Conservation (phyloP, 208 protist genomes). For the Trypanosoma cruzi region DNA sequence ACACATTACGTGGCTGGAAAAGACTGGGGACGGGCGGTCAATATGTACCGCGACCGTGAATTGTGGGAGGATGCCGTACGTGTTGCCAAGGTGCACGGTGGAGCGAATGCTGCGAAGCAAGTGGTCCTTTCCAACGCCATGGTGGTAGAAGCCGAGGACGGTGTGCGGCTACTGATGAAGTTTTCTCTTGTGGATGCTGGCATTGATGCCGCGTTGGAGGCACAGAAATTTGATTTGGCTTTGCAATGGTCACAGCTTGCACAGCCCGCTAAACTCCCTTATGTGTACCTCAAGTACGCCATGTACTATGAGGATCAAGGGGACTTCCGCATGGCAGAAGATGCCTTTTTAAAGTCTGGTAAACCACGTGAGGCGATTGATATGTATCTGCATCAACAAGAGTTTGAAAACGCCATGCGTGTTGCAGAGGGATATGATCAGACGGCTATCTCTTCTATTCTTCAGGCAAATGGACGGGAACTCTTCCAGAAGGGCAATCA, state of each 20-base stretch:
- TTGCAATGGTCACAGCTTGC: conserved; percentile 92
- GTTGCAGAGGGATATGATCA: conserved; percentile 96
- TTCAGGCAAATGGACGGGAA: conserved; percentile 88
- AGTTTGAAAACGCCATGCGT: conserved; percentile 96
- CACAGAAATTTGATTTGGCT: conserved; percentile 94
- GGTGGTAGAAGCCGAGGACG: conserved; percentile 93
- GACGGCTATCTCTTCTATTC: conserved; percentile 78
- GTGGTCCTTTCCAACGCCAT: conserved; percentile 94
- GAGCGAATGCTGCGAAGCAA: conserved; percentile 93
- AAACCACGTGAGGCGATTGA: conserved; percentile 97
- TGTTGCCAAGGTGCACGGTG: conserved; percentile 96
- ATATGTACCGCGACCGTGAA: conserved; percentile 97
- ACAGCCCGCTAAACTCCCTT: conserved; percentile 93
- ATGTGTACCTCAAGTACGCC: conserved; percentile 97
- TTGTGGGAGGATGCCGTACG: conserved; percentile 98
- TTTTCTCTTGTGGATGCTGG: conserved; percentile 95
- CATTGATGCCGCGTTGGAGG: conserved; percentile 95
- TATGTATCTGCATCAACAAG: conserved; percentile 97
- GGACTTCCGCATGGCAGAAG: conserved; percentile 95
- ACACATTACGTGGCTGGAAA: conserved; percentile 94
- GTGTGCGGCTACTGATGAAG: conserved; percentile 94
- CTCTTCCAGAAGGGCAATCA: conserved; percentile 92
- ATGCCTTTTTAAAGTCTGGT: conserved; percentile 96
- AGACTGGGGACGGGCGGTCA: conserved; percentile 96
- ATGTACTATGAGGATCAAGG: conserved; percentile 97